Conservation (phyloP, 192 early-diverging fungal species). For the Dispira simplex region DNA sequence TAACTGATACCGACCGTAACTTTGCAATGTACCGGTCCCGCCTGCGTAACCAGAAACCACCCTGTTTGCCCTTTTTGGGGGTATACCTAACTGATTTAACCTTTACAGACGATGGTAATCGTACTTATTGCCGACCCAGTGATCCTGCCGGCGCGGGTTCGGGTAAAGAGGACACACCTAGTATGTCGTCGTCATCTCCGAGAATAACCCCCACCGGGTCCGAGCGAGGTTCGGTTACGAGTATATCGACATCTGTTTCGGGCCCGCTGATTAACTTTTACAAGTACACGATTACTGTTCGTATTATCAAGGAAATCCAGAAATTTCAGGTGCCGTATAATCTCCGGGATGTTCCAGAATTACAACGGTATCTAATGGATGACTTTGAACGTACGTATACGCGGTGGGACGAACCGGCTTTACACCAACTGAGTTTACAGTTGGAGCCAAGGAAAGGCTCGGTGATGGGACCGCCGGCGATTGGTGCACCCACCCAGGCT, state of each 20-base stretch:
- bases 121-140: constrained; percentile 31
- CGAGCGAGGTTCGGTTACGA: constrained; percentile 13
- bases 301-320: constrained; percentile 53
- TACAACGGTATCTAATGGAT: constrained; percentile 28
- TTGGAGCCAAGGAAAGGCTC: constrained; percentile 8
- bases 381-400: constrained; percentile 22
- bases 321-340: constrained; percentile 62
- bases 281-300: constrained; percentile 45
- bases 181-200: not conserved
- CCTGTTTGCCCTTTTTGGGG: constrained; percentile 66
- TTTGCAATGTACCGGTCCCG: constrained; percentile 37
- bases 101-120: constrained; percentile 75
- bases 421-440: constrained; percentile 4
- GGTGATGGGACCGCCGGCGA: not conserved
- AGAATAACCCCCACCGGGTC: constrained; percentile 2
- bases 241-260: too few species aligned
- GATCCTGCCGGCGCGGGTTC: constrained; percentile 6
- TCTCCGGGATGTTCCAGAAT: constrained; percentile 25
- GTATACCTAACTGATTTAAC: constrained; percentile 69
- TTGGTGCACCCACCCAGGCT: not conserved
- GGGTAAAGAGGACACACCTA: not conserved
- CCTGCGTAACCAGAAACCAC: constrained; percentile 31
- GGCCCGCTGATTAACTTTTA: constrained; percentile 60
- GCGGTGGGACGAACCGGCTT: not conserved
- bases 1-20: constrained; percentile 46